phyloP scores from a whole-genome alignment of 2,329 filamentous ascomycete species.

The Beauveria sp. region DNA sequence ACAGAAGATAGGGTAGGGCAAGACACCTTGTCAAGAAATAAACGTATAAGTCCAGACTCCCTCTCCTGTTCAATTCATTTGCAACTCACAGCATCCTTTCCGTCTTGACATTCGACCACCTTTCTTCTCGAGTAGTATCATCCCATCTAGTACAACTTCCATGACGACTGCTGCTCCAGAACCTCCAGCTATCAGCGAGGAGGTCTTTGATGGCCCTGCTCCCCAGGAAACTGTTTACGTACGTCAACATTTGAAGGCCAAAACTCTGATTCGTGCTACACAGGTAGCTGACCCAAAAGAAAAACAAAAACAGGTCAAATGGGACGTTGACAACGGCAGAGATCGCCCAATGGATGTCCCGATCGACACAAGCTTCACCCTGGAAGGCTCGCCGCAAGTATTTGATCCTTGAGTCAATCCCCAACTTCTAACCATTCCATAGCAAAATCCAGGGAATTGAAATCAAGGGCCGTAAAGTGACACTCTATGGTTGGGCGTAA shows the following conservation, averaged over 20 bases:
- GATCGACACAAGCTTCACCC: not conserved
- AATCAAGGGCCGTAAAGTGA: not conserved
- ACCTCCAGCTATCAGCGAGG: not conserved
- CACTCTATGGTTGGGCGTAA: not conserved
- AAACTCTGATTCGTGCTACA: too few relatives aligned
- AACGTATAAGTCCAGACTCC: too few relatives aligned
- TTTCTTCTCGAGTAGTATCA: too few relatives aligned
- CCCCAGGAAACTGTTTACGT: not conserved
- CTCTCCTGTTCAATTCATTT: too few relatives aligned
- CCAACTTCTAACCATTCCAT: not conserved
- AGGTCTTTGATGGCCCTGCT: not conserved
- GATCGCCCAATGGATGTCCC: not conserved
- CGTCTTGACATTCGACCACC: too few relatives aligned
- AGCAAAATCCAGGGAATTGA: constrained; percentile 1
- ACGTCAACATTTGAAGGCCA: not conserved
- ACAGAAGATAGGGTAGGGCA: too few relatives aligned
- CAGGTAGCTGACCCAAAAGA: not conserved
- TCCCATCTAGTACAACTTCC: too few relatives aligned
- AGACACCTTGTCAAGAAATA: too few relatives aligned
- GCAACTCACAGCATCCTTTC: too few relatives aligned
- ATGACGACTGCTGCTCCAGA: not conserved
- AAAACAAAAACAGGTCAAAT: not conserved
- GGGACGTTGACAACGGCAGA: not conserved
- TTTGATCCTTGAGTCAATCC: not conserved
- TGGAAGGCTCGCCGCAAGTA: not conserved